Base-by-base conservation (phyloP, 352 stramenopile species). In the Pythium diclinum region DNA sequence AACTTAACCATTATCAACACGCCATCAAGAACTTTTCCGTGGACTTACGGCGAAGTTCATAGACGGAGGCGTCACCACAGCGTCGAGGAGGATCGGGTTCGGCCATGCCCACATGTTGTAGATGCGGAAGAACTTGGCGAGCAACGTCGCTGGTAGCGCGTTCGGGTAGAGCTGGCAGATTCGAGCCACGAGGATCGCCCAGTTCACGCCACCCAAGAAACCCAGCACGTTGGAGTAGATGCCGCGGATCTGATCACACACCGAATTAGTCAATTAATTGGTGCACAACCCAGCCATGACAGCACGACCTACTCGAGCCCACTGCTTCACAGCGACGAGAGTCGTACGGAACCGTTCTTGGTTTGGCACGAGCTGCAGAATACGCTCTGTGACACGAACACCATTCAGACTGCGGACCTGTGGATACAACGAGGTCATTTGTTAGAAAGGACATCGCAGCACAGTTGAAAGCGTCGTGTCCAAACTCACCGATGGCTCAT, bases 221-320 rank as follows among this genome's bases (percentile, higher is more conserved):
- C 97, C 98, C 25, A 99, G 77, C 33, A 99, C 95, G 78, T 99
- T 99, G n/a, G 91, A 98, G 75, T 99, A 99, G 59, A 99, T 85
- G 33, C 98, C 97, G 28, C 97, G 89, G 42, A 94, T 72, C 78
- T 94, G 55, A 17, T 33, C 44, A 7, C 1, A 46, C n/a, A 25
- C 42, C 9, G 11, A n/a, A 44, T 67, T n/a, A 54, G 40, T 23
- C 17, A 57, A 13, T 30, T 46, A 28, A 38, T 16, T n/a, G 2
- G 25, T 5, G 25, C 25, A 28, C 25, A 28, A 28, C 25, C 4
- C 36, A 64, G n/a, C 52, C 42, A 71, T 10, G 38, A 62, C 11
- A 46, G n/a, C 7, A 9, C 11, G 6, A 34, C 74, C 58, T 83
- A 95, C 87, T 36, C 78, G 61, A 3, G 90, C 89, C 90, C 90